Percentiles rank a stretch among this genome's conserved stretches.
These are phyloP conservation scores for Plasmopara muralis DNA, from an alignment of 352 stramenopile genomes.

Conservation along the genomic window DNA sequence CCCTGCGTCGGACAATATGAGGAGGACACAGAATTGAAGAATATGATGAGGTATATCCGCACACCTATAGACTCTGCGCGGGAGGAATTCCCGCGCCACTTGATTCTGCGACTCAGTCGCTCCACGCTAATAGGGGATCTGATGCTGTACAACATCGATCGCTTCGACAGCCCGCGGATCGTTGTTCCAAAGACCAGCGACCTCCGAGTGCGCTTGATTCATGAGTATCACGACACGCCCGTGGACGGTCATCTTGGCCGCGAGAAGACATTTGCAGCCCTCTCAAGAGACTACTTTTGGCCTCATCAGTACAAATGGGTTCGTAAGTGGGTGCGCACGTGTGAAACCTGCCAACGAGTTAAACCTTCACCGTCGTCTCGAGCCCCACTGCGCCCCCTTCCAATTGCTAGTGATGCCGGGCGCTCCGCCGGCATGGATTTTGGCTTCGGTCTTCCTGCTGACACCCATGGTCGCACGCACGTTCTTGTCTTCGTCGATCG, in stretches of 20 bases:
- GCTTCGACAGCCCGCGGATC: neutral
- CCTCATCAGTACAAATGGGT: neutral
- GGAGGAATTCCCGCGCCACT: neutral
- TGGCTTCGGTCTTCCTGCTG: neutral
- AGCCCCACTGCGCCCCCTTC: neutral
- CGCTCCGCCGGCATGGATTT: conserved; percentile 1
- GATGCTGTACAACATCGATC: neutral
- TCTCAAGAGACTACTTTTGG: neutral
- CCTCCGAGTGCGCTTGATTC: neutral
- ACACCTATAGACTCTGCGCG: neutral
- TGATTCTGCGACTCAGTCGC: neutral
- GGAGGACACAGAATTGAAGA: no score
- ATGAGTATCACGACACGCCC: neutral
- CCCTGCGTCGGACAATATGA: no score
- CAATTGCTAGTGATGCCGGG: neutral
- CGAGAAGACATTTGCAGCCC: neutral
- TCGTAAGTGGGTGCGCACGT: neutral
- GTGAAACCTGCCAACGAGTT: neutral
- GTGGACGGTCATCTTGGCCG: neutral
- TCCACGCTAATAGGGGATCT: neutral
- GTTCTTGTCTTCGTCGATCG: neutral
- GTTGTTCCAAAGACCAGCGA: neutral
- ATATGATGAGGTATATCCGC: neutral
- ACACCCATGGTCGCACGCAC: no score
- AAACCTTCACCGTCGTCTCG: neutral